Evolutionary conservation across 2,329 filamentous ascomycete species (phyloP).

Genomic region (Exserohilum rostratum): DNA sequence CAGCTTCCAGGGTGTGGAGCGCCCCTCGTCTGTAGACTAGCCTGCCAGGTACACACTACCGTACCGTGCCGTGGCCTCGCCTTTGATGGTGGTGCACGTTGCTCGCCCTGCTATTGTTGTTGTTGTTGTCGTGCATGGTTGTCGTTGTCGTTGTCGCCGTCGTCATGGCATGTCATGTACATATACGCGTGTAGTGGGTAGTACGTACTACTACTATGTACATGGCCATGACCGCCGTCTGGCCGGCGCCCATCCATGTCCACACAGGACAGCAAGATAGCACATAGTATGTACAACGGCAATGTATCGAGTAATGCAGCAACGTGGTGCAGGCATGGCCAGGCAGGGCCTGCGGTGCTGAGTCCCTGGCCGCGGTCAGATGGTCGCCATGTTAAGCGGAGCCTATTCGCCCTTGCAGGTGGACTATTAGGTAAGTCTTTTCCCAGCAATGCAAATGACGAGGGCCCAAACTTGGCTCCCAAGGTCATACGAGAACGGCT

Average conservation of each 20-base stretch:
- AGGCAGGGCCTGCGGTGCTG: constrained; percentile 16
- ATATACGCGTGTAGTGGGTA: too few species aligned
- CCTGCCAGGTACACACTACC: constrained; percentile 16
- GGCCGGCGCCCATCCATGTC: too few species aligned
- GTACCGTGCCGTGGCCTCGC: too few species aligned
- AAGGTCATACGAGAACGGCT: constrained; percentile 36
- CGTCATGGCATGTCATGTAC: too few species aligned
- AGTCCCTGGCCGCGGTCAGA: constrained; percentile 29
- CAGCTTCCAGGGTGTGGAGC: constrained; percentile 30
- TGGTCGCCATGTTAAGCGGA: constrained; percentile 38
- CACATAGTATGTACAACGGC: constrained; percentile 1
- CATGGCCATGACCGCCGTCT: too few species aligned
- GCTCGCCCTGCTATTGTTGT: too few species aligned
- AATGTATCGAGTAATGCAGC: constrained; percentile 18
- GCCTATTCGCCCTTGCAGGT: constrained; percentile 38
- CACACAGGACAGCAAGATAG: too few species aligned
- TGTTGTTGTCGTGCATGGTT: too few species aligned
- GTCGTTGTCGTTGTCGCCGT: too few species aligned
- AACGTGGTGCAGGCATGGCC: constrained; percentile 28
- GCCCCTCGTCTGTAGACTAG: constrained; percentile 15
- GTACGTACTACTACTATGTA: too few species aligned
- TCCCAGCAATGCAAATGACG: constrained; percentile 35
- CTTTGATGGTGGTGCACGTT: too few species aligned
- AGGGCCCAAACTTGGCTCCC: constrained; percentile 24
- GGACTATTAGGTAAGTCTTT: constrained; percentile 47